Conservation (phyloP, 371 early-diverging fungal species). For the Globomyces sp. region DNA sequence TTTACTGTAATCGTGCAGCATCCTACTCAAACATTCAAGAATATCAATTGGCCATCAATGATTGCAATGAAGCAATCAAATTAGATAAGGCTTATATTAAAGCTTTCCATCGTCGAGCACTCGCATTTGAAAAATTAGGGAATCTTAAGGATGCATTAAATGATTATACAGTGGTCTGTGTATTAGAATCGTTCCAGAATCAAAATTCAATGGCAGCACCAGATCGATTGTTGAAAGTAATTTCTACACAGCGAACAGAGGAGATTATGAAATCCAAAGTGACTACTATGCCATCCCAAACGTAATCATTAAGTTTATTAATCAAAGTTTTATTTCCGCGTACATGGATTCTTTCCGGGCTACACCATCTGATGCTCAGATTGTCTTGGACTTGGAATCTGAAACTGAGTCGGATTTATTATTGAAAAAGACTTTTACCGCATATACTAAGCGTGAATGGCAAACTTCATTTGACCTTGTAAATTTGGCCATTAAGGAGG, state of each 20-base stretch:
- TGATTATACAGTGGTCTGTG: slow-evolving; percentile 89
- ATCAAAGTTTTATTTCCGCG: slow-evolving; percentile 68
- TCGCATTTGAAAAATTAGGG: slow-evolving; percentile 53
- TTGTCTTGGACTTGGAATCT: slow-evolving; percentile 10
- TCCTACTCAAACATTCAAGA: slow-evolving; percentile 73
- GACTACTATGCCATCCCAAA: slow-evolving; percentile 72
- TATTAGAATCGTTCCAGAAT: slow-evolving; percentile 90
- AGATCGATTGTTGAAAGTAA: slow-evolving; percentile 84
- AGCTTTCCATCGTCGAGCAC: slow-evolving; percentile 48
- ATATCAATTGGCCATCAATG: slow-evolving; percentile 63
- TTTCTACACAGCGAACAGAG: slow-evolving; percentile 74
- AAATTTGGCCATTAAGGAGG: slow-evolving; percentile 58
- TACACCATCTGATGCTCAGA: slow-evolving; percentile 16
- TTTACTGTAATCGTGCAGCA: slow-evolving; percentile 93
- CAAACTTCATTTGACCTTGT: slow-evolving; percentile 65
- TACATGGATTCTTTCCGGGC: slow-evolving; percentile 54
- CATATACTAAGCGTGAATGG: slow-evolving; percentile 61
- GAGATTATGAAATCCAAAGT: slow-evolving; percentile 64
- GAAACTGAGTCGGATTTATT: slow-evolving; percentile 48
- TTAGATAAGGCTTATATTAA: slow-evolving; percentile 46
- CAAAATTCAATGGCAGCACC: slow-evolving; percentile 75
- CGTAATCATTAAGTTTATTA: slow-evolving; percentile 24
- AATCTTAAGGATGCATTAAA: slow-evolving; percentile 76
- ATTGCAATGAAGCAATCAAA: slow-evolving; percentile 45
- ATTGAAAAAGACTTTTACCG: slow-evolving; percentile 47